Percentiles rank a stretch among this genome's conserved stretches.
Evolutionary conservation across 140 eudicot species (phyloP).

Genomic region (Flaveria floridana): DNA sequence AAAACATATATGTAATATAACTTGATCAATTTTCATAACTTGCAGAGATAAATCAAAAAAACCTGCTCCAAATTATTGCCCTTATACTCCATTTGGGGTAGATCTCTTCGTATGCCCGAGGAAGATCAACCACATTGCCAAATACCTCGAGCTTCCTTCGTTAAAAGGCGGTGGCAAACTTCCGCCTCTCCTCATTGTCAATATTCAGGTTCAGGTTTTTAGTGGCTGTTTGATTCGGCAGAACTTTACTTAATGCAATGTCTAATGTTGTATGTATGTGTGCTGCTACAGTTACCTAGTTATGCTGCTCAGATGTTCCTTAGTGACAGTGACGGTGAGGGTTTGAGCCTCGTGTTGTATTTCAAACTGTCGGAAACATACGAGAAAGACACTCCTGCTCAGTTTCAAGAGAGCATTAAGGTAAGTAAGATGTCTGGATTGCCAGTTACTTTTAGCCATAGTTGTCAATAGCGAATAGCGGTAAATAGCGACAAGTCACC

Average conservation of each 20-base stretch:
- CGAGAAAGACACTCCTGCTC: slow-evolving; percentile 55
- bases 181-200: slow-evolving; percentile 77
- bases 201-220: slow-evolving; percentile 65
- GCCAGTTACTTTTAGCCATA: background rate
- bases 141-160: slow-evolving; percentile 79
- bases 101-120: slow-evolving; percentile 67
- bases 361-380: slow-evolving; percentile 67
- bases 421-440: slow-evolving; percentile 32
- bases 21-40: slow-evolving; percentile 9
- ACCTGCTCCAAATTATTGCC: slow-evolving; percentile 68
- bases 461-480: too few species aligned
- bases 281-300: slow-evolving; percentile 64
- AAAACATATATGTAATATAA: background rate
- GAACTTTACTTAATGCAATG: background rate
- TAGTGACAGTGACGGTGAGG: slow-evolving; percentile 88
- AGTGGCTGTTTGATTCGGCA: background rate
- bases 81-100: slow-evolving; percentile 76
- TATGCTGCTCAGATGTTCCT: slow-evolving; percentile 75
- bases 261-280: background rate
- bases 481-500: too few species aligned
- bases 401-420: slow-evolving; percentile 67
- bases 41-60: slow-evolving; percentile 81
- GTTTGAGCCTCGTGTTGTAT: slow-evolving; percentile 80
- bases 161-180: slow-evolving; percentile 50
- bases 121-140: slow-evolving; percentile 84